Conservation (phyloP, 805 yeast genomes). For the Lachancea cidri region DNA sequence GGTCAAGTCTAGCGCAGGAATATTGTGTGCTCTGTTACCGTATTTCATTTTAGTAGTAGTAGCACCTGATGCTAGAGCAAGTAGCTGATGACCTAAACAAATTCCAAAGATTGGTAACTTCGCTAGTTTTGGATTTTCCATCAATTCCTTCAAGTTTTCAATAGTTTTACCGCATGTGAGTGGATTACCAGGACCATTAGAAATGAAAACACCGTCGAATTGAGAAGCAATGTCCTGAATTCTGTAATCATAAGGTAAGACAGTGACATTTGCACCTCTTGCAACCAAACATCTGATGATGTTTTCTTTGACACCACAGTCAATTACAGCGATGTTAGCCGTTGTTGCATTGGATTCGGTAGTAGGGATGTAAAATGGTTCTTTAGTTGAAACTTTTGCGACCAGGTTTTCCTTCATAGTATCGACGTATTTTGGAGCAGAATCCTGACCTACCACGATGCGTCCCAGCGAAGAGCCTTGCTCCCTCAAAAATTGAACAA, state of each 20-base stretch:
- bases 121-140: constrained; percentile 47
- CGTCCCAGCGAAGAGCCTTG: constrained; percentile 92
- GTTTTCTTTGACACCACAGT: constrained; percentile 98
- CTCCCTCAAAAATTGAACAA: constrained; percentile 90
- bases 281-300: constrained; percentile 88
- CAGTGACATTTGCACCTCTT: constrained; percentile 95
- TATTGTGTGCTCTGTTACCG: constrained; percentile 98
- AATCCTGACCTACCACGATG: constrained; percentile 60
- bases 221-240: constrained; percentile 83
- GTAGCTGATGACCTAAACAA: constrained; percentile 94
- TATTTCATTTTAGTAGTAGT: constrained; percentile 88
- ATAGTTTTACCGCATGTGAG: constrained; percentile 82
- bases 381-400: constrained; percentile 89
- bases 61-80: constrained; percentile 94
- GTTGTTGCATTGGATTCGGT: constrained; percentile 42
- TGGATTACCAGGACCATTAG: constrained; percentile 98
- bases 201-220: constrained; percentile 91
- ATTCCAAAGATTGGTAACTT: constrained; percentile 93
- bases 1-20: constrained; percentile 85
- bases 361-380: constrained; percentile 84
- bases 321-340: constrained; percentile 86
- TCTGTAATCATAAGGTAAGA: constrained; percentile 94
- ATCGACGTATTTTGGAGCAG: constrained; percentile 60
- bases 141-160: constrained; percentile 62
- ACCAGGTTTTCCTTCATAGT: constrained; percentile 89